A percentile compares a stretch with the other conserved stretches of the same genome.
phyloP scores from a whole-genome alignment of 345 rosid genomes.

The Bruguiera sexangula region DNA sequence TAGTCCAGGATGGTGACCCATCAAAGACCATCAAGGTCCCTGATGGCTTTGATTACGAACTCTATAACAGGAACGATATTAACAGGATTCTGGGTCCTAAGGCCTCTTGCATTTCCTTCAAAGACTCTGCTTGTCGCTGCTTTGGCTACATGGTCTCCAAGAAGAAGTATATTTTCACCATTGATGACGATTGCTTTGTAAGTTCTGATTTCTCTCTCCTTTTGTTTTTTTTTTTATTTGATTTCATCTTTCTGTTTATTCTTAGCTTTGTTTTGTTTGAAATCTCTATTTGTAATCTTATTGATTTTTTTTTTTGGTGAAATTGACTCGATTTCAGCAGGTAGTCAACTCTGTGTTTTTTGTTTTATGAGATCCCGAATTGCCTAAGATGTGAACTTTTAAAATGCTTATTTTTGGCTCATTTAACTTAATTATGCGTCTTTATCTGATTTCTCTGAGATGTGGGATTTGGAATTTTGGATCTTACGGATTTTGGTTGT shows the following conservation, averaged over 20 bases:
- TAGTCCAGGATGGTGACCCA: conserved; percentile 56
- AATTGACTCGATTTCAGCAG: neutral
- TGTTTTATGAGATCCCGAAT: neutral
- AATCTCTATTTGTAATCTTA: too few relatives aligned
- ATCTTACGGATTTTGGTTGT: neutral
- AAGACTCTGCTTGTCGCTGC: conserved; percentile 56
- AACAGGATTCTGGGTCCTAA: conserved; percentile 49
- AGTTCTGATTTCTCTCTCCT: conserved; percentile 3
- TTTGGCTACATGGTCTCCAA: conserved; percentile 50
- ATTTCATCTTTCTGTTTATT: neutral
- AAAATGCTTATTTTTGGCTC: too few relatives aligned
- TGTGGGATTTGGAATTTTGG: neutral
- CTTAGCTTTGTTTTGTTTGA: neutral
- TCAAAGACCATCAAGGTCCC: conserved; percentile 50
- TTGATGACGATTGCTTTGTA: conserved; percentile 61
- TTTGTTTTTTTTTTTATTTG: neutral
- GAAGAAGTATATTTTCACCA: conserved; percentile 50
- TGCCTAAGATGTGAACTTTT: neutral
- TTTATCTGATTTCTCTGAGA: neutral
- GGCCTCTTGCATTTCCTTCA: conserved; percentile 56
- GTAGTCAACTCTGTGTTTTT: neutral
- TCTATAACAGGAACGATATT: conserved; percentile 52
- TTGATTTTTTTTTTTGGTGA: neutral
- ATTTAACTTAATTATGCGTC: too few relatives aligned
- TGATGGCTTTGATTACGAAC: conserved; percentile 49